These are phyloP conservation scores for Ustilago hordei DNA, from an alignment of 1,284 basidiomycete genomes.

Conservation along the genomic window DNA sequence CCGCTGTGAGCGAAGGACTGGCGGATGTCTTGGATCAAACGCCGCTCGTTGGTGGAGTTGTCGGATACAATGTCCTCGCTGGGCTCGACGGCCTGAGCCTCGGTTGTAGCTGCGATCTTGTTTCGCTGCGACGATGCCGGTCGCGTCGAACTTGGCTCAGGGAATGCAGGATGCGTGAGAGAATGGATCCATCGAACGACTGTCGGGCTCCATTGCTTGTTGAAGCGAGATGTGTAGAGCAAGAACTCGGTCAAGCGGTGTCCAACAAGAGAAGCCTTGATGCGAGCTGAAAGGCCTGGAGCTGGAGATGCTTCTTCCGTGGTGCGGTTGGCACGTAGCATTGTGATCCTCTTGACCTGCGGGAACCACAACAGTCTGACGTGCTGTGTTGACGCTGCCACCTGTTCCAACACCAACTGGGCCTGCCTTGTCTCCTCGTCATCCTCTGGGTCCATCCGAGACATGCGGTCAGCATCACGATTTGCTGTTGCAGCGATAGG, in stretches of 20 bases:
- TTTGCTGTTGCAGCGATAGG: slow-evolving; percentile 33
- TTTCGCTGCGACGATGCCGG: slow-evolving; percentile 1
- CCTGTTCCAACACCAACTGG: slow-evolving; percentile 73
- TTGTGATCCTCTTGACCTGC: slow-evolving; percentile 79
- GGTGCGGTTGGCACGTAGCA: slow-evolving; percentile 82
- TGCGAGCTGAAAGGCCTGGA: slow-evolving; percentile 18
- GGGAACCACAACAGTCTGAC: slow-evolving; percentile 97
- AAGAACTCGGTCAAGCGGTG: slow-evolving; percentile 51
- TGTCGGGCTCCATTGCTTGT: slow-evolving; percentile 26
- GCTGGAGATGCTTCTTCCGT: slow-evolving; percentile 71
- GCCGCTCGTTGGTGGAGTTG: slow-evolving; percentile 54
- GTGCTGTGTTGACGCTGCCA: slow-evolving; percentile 77
- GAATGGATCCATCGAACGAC: slow-evolving; percentile 50
- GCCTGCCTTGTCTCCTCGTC: slow-evolving; percentile 66
- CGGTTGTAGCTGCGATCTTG: slow-evolving; percentile 30
- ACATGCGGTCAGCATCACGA: slow-evolving; percentile 26
- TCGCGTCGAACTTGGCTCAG: slow-evolving; percentile 8
- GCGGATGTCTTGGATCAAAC: slow-evolving; percentile 39
- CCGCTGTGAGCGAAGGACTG: slow-evolving; percentile 30
- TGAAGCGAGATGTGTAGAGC: slow-evolving; percentile 50
- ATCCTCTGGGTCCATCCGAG: slow-evolving; percentile 41
- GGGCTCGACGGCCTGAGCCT: slow-evolving; percentile 66
- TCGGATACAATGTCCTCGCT: slow-evolving; percentile 45
- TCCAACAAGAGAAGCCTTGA: slow-evolving; percentile 41
- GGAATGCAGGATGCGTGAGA: slow-evolving; percentile 46